Percentiles rank a stretch among this genome's conserved stretches.
Evolutionary conservation across 305 asterid genomes (phyloP).

Genomic region (Coffea humblotiana): DNA sequence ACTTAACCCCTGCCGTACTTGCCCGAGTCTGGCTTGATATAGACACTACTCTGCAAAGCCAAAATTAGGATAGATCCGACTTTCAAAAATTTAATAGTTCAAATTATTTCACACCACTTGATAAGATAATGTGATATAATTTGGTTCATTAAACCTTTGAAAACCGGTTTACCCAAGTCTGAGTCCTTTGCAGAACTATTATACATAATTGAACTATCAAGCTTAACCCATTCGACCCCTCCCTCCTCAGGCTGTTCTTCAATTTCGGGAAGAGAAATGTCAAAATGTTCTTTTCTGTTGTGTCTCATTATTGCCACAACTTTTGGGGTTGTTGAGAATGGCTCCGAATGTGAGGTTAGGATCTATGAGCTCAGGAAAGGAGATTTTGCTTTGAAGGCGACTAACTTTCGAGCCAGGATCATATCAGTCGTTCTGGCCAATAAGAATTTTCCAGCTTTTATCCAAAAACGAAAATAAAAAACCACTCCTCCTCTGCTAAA

Average conservation of each 20-base stretch:
- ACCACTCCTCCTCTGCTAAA: no score
- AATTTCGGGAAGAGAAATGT: slow-evolving; percentile 6
- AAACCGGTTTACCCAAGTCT: no score
- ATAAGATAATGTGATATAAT: no score
- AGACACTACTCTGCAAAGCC: no score
- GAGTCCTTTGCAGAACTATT: not conserved
- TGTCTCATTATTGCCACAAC: slow-evolving; percentile 16
- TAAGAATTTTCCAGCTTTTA: slow-evolving; percentile 6
- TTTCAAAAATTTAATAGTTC: no score
- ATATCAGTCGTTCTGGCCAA: slow-evolving; percentile 50
- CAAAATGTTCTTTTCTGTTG: slow-evolving; percentile 1
- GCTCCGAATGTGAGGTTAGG: slow-evolving; percentile 14
- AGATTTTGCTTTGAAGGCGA: slow-evolving; percentile 40
- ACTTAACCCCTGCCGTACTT: no score
- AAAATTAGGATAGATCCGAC: no score
- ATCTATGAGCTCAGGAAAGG: slow-evolving; percentile 42
- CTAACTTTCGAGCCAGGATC: slow-evolving; percentile 50
- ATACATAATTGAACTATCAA: not conserved
- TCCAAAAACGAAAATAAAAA: no score
- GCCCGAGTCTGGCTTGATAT: no score
- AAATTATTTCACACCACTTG: no score
- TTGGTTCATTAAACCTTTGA: no score
- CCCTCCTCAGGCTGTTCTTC: not conserved
- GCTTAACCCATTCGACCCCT: not conserved
- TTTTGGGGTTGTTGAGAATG: slow-evolving; percentile 8